Percentiles rank a stretch among this genome's conserved stretches.
Evolutionary conservation across 306 rosid genomes (phyloP).

Genomic region (Vachellia collinsii): DNA sequence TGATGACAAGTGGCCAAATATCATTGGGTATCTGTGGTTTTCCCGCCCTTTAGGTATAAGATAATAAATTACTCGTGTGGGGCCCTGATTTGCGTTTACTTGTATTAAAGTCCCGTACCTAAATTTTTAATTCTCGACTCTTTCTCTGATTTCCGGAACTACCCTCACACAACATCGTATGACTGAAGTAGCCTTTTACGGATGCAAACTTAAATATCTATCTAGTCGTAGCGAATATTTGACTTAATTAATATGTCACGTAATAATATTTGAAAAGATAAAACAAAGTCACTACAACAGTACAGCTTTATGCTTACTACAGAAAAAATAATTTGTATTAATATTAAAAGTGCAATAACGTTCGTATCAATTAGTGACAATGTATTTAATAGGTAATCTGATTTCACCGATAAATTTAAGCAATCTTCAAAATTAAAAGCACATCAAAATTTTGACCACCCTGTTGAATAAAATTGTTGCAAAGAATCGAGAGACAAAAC

Average conservation of each 20-base stretch:
- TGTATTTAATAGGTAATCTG: not conserved
- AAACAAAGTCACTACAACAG: too few species aligned
- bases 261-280: too few species aligned
- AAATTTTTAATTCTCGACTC: not conserved
- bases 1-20: not conserved
- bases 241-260: too few species aligned
- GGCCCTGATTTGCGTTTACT: constrained; percentile 18
- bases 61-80: not conserved
- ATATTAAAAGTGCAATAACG: not conserved
- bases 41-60: constrained; percentile 35
- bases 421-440: not conserved
- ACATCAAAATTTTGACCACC: too few species aligned
- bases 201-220: too few species aligned
- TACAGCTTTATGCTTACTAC: too few species aligned
- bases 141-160: too few species aligned
- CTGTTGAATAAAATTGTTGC: not conserved
- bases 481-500: not conserved
- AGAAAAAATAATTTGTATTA: too few species aligned
- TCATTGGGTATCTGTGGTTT: constrained; percentile 17
- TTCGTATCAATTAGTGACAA: not conserved
- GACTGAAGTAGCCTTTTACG: too few species aligned
- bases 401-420: too few species aligned
- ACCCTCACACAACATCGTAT: not conserved
- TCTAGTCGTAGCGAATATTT: too few species aligned
- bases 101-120: constrained; percentile 22